A percentile compares a stretch with the other conserved stretches of the same genome.
phyloP scores from a whole-genome alignment of 768 basidiomycete species.

The Clavulina sp. region DNA sequence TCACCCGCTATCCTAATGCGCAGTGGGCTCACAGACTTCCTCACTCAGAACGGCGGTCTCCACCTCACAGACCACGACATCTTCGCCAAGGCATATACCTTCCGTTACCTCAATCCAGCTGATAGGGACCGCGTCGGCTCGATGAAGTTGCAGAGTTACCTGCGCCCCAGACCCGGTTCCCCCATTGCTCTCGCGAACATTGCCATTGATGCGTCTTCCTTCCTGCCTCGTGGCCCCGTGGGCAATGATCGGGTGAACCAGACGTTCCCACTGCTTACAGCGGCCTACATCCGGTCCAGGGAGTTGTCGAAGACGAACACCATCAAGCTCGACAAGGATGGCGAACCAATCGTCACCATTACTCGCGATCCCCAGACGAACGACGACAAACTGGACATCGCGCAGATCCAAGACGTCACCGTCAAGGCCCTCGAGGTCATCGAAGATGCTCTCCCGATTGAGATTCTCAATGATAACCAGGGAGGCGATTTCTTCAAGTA shows the following conservation, averaged over 20 bases:
- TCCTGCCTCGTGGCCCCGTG: slow-evolving; percentile 14
- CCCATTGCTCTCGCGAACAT: slow-evolving; percentile 15
- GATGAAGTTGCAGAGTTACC: slow-evolving; percentile 16
- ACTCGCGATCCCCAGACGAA: neutral
- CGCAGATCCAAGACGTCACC: no score
- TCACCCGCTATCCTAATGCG: slow-evolving; percentile 15
- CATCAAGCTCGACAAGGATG: slow-evolving; percentile 8
- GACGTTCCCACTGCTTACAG: slow-evolving; percentile 8
- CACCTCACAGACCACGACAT: slow-evolving; percentile 17
- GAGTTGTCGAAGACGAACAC: no score
- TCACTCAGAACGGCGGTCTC: neutral
- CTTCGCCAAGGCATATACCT: slow-evolving; percentile 10
- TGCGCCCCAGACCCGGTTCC: slow-evolving; percentile 1
- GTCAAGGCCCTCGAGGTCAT: slow-evolving; percentile 1
- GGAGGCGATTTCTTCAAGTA: neutral
- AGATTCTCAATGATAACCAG: neutral
- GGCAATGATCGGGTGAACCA: slow-evolving; percentile 5
- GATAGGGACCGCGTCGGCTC: slow-evolving; percentile 11
- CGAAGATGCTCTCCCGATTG: neutral
- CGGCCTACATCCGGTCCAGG: no score
- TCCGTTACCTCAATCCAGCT: slow-evolving; percentile 11
- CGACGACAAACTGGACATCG: neutral
- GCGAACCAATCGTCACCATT: slow-evolving; percentile 12
- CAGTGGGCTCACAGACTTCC: slow-evolving; percentile 5
- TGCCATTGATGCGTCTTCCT: slow-evolving; percentile 15